phyloP scores from a whole-genome alignment of 352 stramenopile species.

The Halophytophthora batemanensis region DNA sequence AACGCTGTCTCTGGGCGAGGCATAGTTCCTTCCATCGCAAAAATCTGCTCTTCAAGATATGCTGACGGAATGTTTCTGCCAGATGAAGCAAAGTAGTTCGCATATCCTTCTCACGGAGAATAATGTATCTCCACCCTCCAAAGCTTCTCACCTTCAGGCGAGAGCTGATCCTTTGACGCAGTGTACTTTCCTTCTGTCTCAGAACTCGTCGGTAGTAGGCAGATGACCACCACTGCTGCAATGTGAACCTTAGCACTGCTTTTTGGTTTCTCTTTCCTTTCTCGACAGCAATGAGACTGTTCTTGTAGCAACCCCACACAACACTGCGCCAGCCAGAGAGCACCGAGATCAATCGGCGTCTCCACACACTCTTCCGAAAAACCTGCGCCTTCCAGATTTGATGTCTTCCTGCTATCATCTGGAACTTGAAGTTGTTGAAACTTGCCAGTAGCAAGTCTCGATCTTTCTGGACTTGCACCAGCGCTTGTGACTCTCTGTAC shows the following conservation, averaged over 20 bases:
- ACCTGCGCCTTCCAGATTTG: constrained; percentile 9
- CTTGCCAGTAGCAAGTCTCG: constrained; percentile 16
- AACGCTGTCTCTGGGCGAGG: constrained; percentile 7
- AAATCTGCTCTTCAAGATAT: constrained; percentile 8
- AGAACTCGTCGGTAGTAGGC: constrained; percentile 4
- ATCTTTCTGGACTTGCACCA: constrained; percentile 13
- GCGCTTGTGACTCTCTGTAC: constrained; percentile 11
- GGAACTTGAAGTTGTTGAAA: constrained; percentile 26
- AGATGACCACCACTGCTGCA: constrained; percentile 14
- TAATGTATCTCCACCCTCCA: constrained; percentile 9
- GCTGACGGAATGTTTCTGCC: background rate
- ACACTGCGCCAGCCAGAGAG: constrained; percentile 18
- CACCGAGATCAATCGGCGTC: constrained; percentile 10
- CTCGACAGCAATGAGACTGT: constrained; percentile 9
- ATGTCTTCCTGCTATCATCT: constrained; percentile 9
- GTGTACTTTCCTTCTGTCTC: constrained; percentile 16
- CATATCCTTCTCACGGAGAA: constrained; percentile 8
- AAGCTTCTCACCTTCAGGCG: constrained; percentile 5
- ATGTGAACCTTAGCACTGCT: background rate
- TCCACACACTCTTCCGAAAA: constrained; percentile 14
- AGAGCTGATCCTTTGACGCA: constrained; percentile 5
- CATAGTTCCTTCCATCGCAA: constrained; percentile 11
- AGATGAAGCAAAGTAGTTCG: constrained; percentile 2
- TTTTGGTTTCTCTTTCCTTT: constrained; percentile 9
- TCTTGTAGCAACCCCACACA: background rate